Evolutionary conservation across 1,139 yeast genomes (phyloP).

Genomic region (Taphrina pruni): DNA sequence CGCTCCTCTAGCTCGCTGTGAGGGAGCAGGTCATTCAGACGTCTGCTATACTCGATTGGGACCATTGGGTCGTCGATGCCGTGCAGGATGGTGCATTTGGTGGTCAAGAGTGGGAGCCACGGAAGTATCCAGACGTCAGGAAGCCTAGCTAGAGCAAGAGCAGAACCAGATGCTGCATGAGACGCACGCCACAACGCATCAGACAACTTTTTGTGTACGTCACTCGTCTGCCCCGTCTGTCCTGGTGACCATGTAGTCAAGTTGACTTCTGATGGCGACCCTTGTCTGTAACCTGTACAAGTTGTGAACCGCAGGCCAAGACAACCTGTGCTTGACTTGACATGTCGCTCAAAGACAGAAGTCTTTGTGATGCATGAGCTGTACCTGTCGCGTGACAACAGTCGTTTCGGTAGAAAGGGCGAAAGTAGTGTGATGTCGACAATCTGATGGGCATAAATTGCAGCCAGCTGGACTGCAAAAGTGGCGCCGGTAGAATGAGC

Average conservation of each 20-base stretch:
- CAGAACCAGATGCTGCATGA: neutral
- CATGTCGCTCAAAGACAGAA: conserved; percentile 5
- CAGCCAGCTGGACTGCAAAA: conserved; percentile 12
- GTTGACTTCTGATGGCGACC: neutral
- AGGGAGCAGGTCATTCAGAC: neutral
- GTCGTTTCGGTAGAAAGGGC: neutral
- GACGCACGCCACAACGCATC: neutral
- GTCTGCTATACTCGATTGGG: conserved; percentile 6
- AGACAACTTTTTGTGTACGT: neutral
- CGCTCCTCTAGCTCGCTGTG: conserved; percentile 9
- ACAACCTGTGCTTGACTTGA: neutral
- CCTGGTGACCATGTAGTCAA: neutral
- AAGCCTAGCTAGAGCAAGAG: neutral
- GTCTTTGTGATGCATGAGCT: conserved; percentile 2
- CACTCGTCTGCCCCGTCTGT: neutral
- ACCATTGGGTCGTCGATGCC: neutral
- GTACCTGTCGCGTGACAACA: conserved; percentile 2
- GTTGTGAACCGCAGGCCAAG: neutral
- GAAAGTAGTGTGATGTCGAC: conserved; percentile 1
- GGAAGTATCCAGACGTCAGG: conserved; percentile 9
- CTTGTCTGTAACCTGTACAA: neutral
- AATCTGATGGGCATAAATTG: conserved; percentile 1
- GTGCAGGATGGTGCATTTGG: neutral
- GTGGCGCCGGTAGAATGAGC: conserved; percentile 15
- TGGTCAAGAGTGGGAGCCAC: conserved; percentile 7